Conservation (phyloP, 177 flowering plant genomes). For the Vitis hybrid region DNA sequence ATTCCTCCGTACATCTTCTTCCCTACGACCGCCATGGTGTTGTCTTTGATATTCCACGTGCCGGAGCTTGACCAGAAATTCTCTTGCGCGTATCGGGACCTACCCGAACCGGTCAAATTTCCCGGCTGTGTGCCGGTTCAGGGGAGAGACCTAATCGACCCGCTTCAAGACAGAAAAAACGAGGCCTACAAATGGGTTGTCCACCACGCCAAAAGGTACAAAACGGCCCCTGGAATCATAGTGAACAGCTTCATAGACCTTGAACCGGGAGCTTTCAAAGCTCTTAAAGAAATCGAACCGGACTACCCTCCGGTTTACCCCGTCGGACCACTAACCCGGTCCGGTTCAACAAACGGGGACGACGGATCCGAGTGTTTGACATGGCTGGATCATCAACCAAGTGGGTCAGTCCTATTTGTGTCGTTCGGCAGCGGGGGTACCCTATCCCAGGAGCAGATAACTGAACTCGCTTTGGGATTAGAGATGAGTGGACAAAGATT, state of each 20-base stretch:
- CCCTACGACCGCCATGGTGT: slow-evolving; percentile 25
- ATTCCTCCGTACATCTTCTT: slow-evolving; percentile 34
- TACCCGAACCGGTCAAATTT: slow-evolving; percentile 33
- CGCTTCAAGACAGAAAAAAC: slow-evolving; percentile 33
- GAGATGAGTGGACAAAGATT: slow-evolving; percentile 45
- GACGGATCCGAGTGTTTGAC: slow-evolving; percentile 22
- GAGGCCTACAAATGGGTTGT: slow-evolving; percentile 31
- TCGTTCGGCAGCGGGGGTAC: slow-evolving; percentile 59
- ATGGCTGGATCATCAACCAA: slow-evolving; percentile 53
- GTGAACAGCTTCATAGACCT: slow-evolving; percentile 43
- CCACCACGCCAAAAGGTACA: slow-evolving; percentile 16
- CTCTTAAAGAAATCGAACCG: slow-evolving; percentile 18
- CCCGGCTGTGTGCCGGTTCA: slow-evolving; percentile 53
- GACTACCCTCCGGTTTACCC: slow-evolving; percentile 37
- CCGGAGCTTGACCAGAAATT: slow-evolving; percentile 31
- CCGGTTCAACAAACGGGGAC: not conserved
- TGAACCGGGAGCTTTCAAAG: slow-evolving; percentile 40
- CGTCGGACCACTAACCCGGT: slow-evolving; percentile 46
- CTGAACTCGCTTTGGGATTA: slow-evolving; percentile 42
- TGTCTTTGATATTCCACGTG: slow-evolving; percentile 31
- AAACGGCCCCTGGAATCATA: slow-evolving; percentile 36
- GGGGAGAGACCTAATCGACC: slow-evolving; percentile 38
- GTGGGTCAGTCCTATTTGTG: slow-evolving; percentile 40
- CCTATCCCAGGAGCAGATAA: slow-evolving; percentile 28
- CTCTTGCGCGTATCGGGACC: slow-evolving; percentile 35